Evolutionary conservation across 2,329 filamentous ascomycete species (phyloP).

Genomic region (Neonectria ditissima): DNA sequence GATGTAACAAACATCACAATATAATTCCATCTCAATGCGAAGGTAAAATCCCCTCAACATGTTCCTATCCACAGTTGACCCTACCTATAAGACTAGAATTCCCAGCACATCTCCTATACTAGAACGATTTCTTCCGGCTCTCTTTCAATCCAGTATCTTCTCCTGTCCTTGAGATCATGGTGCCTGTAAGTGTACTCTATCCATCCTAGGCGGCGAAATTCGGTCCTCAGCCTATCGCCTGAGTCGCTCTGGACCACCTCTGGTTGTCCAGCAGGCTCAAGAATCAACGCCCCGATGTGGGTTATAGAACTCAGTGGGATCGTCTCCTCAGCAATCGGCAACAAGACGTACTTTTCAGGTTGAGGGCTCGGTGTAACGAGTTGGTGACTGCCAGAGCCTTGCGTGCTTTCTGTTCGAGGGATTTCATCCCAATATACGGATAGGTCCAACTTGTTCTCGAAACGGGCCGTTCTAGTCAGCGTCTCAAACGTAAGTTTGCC

Average conservation of each 20-base stretch:
- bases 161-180: not conserved
- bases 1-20: too few species aligned
- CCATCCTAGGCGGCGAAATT: constrained; percentile 5
- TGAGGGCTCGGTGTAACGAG: not conserved
- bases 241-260: not conserved
- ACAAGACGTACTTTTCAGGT: not conserved
- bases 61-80: constrained; percentile 1
- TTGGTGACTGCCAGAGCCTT: not conserved
- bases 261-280: not conserved
- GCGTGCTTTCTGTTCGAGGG: not conserved
- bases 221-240: not conserved
- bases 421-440: not conserved
- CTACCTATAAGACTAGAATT: constrained; percentile 67
- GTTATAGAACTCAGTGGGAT: not conserved
- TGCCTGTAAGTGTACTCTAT: constrained; percentile 8
- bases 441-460: not conserved
- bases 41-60: too few species aligned
- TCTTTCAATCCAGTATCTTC: not conserved
- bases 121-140: not conserved
- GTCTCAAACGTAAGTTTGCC: not conserved
- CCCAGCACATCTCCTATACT: not conserved
- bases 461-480: not conserved
- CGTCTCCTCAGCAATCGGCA: not conserved
- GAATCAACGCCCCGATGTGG: constrained; percentile 1
- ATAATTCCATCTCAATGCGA: too few species aligned